Evolutionary conservation across 306 rosid genomes (phyloP), one percentile per base, ranked within the genome.

Genomic region (Astragalus glycyphyllos): DNA sequence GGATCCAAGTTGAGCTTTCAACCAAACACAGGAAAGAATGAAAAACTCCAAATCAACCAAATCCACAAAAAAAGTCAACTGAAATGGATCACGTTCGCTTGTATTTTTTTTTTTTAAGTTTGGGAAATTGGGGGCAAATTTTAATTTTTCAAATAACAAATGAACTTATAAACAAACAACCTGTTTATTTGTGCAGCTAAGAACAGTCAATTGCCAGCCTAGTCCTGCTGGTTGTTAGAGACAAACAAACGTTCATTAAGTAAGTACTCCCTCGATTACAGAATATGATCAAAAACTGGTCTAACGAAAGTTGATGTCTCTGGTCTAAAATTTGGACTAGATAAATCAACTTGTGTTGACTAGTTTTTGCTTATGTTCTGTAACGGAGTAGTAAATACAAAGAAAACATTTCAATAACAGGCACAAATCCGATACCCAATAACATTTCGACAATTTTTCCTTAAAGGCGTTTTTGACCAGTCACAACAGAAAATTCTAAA

Each of bases 401-500:
- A 20, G 5, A 34, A 23, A 65, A 59, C 10, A 67, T 68, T 34
- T 1, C 5, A 11, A 65, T 29, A 45, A 8, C 38, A 37, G 20
- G 17, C 23, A 20, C 23, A 20, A 20, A 20, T 20, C 23, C 23
- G 23, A 20, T 20, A 72, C 58, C 51, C 42, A 6, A 37, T 11
- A 62, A 53, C 3, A 54, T 70, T 69, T 69, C n/a, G 57, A 82
- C 74, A 80, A 62, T 67, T 81, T 61, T 63, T 77, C 80, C 83
- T 72, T 57, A 29, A 74, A 68, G 76, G 56, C 34, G 20, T 65
- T 65, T 73, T 59, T 26, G 74, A 86, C 84, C 86, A 84, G 79
- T 78, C 82, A 80, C 72, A 82, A 78, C 78, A 35, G 71, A 77
- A 76, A 77, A 37, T 51, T 85, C 78, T 75, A 58, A 75, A 83